Conservation (phyloP, 768 basidiomycete genomes). For the Russula virescens region DNA sequence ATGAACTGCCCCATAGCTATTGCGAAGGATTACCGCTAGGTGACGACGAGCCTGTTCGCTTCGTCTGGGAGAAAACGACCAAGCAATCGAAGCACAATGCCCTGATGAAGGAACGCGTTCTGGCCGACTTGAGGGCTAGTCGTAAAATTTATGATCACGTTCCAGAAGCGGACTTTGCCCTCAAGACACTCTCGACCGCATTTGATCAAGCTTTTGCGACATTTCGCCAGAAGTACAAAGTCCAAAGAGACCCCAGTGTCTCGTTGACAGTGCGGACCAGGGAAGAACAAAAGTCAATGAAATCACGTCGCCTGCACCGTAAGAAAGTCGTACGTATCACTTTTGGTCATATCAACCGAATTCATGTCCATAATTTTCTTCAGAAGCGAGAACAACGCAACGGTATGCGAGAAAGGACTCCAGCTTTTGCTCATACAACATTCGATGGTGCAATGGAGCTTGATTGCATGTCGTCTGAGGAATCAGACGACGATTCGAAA, state of each 20-base stretch:
- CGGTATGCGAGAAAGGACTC: conserved; percentile 49
- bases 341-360: background rate
- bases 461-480: conserved; percentile 80
- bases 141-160: conserved; percentile 57
- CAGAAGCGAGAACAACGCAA: conserved; percentile 68
- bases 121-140: conserved; percentile 54
- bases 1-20: conserved; percentile 57
- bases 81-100: conserved; percentile 71
- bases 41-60: conserved; percentile 54
- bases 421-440: conserved; percentile 50
- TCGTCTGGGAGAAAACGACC: conserved; percentile 74
- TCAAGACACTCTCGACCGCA: conserved; percentile 51
- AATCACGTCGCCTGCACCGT: conserved; percentile 52
- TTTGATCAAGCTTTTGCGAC: conserved; percentile 73
- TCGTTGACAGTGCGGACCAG: conserved; percentile 44
- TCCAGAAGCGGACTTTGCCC: conserved; percentile 57
- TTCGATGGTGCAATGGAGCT: conserved; percentile 68
- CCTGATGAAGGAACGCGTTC: conserved; percentile 60
- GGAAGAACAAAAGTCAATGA: conserved; percentile 58
- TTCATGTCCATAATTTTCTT: background rate
- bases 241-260: conserved; percentile 45
- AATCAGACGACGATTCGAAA: conserved; percentile 52
- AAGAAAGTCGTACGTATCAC: conserved; percentile 51
- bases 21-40: conserved; percentile 45
- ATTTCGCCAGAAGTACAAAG: conserved; percentile 58